Evolutionary conservation across 2,329 filamentous ascomycete genomes (phyloP), one percentile per base, ranked within the genome.

Genomic region (Colletotrichum abscissum): DNA sequence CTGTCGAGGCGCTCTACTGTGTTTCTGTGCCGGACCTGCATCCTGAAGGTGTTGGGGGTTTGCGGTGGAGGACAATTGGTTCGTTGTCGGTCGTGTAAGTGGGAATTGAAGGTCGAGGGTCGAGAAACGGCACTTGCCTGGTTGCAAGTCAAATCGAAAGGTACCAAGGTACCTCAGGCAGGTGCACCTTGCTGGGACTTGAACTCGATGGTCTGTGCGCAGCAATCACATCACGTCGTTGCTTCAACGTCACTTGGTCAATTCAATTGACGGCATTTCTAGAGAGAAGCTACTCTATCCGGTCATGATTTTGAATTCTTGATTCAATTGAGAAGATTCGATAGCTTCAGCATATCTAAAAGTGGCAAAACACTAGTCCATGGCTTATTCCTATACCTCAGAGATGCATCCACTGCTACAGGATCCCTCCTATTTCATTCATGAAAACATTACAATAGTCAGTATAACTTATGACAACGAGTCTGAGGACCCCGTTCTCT

Each of bases 1-100:
- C 92, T 93, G 84, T 99, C 97, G 75, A 99, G 91, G 74, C 97
- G 90, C 63, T 98, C 96, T 75, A 98, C 94, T 7, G 97, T 98
- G 82, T 88, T 92, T 80, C 90, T 86, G 75, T 84, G 80, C 56
- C 81, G 82, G 69, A 82, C 80, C 74, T 82, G 82, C 89, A 90
- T 90, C 16, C 73, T 78, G 79, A 24, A 24, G n/a, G 57, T 11
- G 58, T 58, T 54, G 46, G 55, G 3, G 5, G 22, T 49, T 56
- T 63, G 63, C 24, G 35, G 22, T 54, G 38, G 30, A 24, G 49
- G 35, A 30, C 42, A 73, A 65, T 72, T 72, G 71, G 30, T 11
- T 42, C 14, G 6, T 22, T 22, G n/a, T 42, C 42, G 26, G 16
- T 60, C 55, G 62, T 57, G 67, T 63, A 71, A 57, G 35, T 59